Base-by-base conservation (phyloP, 2,329 filamentous ascomycete species). In the Xylariales sp. region DNA sequence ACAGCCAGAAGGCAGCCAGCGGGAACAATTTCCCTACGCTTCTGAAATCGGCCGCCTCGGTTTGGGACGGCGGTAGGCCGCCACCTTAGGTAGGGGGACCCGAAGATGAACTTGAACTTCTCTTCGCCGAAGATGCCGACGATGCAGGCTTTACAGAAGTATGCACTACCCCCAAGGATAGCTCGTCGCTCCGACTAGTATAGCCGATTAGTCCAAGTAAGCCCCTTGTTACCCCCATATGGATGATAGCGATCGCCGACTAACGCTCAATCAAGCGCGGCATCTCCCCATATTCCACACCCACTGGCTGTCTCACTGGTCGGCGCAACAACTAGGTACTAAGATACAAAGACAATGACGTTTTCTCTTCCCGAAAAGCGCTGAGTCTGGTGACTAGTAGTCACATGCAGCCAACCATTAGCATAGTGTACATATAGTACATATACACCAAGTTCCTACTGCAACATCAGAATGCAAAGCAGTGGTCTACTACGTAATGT, bases 341-440 rank as follows among this genome's bases (percentile, higher is more conserved):
- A 23, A 23, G 23, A 23, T 62, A 50, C 59, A 62, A 62, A n/a
- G 59, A 39, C 28, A 36, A 48, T 62, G 30, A 41, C 59, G 28
- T 18, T n/a, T 28, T 53, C 36, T 18, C 30, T 48, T 28, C 23
- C 39, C 34, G 3, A 16, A 53, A 34, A 61, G 36, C 16, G 48
- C 34, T 34, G 30, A 34, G n/a, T 52, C 30, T 34, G 9, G 36
- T 32, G 16, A 50, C 23, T 34, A 39, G 34, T 32, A 34, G 30
- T 32, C 8, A 14, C 12, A 32, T 56, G 23, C 32, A 8, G 41
- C 45, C 39, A 46, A 30, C 28, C 3, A 32, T 46, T 23, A 14
- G 23, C 16, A 34, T 10, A 30, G 12, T 39, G 36, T 39, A 39
- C 8, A 10, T 10, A 41, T 12, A 41, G 9, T 41, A 14, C 10